A percentile compares a stretch with the other conserved stretches of the same genome.
Evolutionary conservation across 1,139 yeast species (phyloP).

Genomic region (Yamadazyma dushanensis): DNA sequence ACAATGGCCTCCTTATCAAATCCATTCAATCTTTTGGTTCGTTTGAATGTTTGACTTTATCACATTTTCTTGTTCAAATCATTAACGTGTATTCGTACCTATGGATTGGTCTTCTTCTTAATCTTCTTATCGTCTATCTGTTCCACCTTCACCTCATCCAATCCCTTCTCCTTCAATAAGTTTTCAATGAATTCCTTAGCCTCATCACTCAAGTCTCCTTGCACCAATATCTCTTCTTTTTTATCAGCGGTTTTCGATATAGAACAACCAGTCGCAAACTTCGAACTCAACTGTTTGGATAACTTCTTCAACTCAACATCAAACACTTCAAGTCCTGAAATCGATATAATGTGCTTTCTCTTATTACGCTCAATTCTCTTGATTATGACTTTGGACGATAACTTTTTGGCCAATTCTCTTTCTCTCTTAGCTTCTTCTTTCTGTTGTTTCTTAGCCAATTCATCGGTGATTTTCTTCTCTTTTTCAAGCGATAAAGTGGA

Average conservation of each 20-base stretch:
- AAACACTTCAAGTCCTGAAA: slow-evolving; percentile 85
- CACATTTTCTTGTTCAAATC: no score
- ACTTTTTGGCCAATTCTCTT: slow-evolving; percentile 75
- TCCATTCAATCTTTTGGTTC: no score
- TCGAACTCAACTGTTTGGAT: slow-evolving; percentile 89
- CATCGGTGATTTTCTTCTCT: slow-evolving; percentile 79
- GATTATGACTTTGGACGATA: slow-evolving; percentile 76
- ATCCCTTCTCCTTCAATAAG: slow-evolving; percentile 77
- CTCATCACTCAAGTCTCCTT: slow-evolving; percentile 94
- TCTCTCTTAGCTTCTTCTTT: slow-evolving; percentile 89
- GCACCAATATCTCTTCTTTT: slow-evolving; percentile 87
- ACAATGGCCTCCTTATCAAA: no score
- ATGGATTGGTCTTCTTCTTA: slow-evolving; percentile 46
- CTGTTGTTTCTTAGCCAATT: slow-evolving; percentile 80
- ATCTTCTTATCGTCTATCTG: slow-evolving; percentile 79
- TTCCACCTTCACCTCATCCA: slow-evolving; percentile 84
- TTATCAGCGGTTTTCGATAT: slow-evolving; percentile 92
- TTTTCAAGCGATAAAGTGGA: slow-evolving; percentile 66
- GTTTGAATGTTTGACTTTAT: no score
- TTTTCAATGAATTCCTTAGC: slow-evolving; percentile 76
- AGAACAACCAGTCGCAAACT: slow-evolving; percentile 95
- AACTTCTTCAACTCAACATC: slow-evolving; percentile 87
- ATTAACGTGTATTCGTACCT: not conserved
- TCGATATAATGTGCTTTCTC: slow-evolving; percentile 83
- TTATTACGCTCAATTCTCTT: slow-evolving; percentile 90